phyloP scores from a whole-genome alignment of 768 basidiomycete genomes.

The Tylopilus balloui region DNA sequence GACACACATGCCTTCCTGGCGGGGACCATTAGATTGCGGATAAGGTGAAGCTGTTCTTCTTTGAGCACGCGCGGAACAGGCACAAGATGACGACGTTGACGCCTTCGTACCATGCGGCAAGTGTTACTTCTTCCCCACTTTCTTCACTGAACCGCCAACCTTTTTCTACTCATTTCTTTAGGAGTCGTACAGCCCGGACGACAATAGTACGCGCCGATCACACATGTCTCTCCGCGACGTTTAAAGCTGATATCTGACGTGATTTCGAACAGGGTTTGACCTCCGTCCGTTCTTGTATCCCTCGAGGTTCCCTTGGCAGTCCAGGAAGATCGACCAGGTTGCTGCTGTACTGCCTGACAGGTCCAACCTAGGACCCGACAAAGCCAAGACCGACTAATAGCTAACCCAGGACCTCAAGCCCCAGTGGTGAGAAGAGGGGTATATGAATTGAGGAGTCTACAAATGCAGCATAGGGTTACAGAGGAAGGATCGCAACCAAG shows the following conservation, averaged over 20 bases:
- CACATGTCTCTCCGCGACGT: no score
- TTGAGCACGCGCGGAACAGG: constrained; percentile 91
- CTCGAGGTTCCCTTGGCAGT: constrained; percentile 94
- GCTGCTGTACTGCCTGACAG: constrained; percentile 73
- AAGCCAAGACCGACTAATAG: constrained; percentile 45
- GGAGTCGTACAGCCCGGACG: constrained; percentile 96
- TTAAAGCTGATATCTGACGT: constrained; percentile 1
- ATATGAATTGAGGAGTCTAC: background rate
- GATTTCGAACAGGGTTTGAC: constrained; percentile 68
- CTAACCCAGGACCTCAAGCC: background rate
- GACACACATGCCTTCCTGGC: no score
- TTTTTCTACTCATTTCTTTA: constrained; percentile 34
- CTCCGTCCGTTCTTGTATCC: constrained; percentile 95
- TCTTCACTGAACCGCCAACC: background rate
- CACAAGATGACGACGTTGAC: constrained; percentile 99
- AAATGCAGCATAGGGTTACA: background rate
- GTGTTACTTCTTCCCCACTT: constrained; percentile 27
- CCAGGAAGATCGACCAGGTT: constrained; percentile 88
- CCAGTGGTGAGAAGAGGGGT: background rate
- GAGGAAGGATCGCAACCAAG: background rate
- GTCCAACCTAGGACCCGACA: constrained; percentile 41
- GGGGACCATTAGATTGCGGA: constrained; percentile 67
- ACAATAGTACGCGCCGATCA: constrained; percentile 59
- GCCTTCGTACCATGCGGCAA: constrained; percentile 87
- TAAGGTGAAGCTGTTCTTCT: constrained; percentile 97